Base-by-base conservation (phyloP, 2,329 filamentous ascomycete species). In the Colletotrichum sp. region DNA sequence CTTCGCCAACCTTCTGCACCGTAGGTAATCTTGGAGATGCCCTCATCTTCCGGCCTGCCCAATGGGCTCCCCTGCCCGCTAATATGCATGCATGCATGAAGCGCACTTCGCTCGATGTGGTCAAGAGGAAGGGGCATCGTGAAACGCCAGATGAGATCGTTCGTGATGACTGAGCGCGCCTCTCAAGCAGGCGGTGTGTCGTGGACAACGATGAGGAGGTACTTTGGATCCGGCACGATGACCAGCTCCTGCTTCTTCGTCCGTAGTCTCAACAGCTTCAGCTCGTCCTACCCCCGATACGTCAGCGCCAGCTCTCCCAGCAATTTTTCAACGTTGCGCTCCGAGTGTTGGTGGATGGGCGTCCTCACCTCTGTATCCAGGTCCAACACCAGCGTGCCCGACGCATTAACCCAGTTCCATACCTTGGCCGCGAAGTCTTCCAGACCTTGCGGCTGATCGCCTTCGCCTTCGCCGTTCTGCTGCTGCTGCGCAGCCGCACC, bases 181-280 rank as follows among this genome's bases (percentile, higher is more conserved):
- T 39, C 52, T 85, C 84, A 94, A 80, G 92, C 92, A 10, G 92
- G 90, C 52, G 94, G 93, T n/a, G 94, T 95, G 82, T 96, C 94
- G 85, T 96, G 94, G 72, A 96, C 91, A 48, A 96, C 93, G 71
- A 96, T 92, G 48, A 96, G 89, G 63, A 97, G 87, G 84, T 94
- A 98, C 81, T 95, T 96, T 55, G 90, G 82, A 83, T 96, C 95
- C 83, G 94, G 94, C 24, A 96, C 93, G 81, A 97, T 95, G 75
- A 97, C 93, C 77, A 97, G 86, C 84, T 98, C 95, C 80, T 96
- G 94, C 84, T 94, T 96, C 87, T 93, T 95, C n/a, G 94, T 96
- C 78, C 95, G 90, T 78, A 98, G 82, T 77, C 94, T 90, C 67
- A 97, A 84, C 64, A 97, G 87, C 85, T 93, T 95, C 77, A 96